Base-by-base conservation (phyloP, 1,139 yeast genomes). In the Sugiyamaella xylanicola region DNA sequence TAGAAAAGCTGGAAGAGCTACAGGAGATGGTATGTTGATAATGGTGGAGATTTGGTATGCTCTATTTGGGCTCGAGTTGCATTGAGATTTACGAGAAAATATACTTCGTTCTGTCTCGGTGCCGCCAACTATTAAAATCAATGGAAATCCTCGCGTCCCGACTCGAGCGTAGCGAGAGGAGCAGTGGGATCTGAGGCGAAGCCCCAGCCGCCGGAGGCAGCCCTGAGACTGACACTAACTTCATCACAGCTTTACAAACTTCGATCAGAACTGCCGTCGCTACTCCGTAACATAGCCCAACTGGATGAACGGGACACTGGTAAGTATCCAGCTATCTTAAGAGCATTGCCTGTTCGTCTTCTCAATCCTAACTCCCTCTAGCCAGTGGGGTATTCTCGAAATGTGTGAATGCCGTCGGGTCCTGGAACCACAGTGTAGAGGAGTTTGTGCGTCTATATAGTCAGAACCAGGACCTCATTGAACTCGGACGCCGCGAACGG, bases 361-460 rank as follows among this genome's bases (percentile, higher is more conserved):
- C n/a, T n/a, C n/a, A n/a, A n/a, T 16, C n/a, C 51, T 48, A 48
- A 48, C 53, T 19, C 20, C 21, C 17, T 22, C 17, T 46, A 55
- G 55, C 59, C 9, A 19, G 48, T 27, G 54, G 44, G 15, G 25
- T 47, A 2, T 55, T 55, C 39, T 13, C 43, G 8, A 47, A 48
- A 41, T 36, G 48, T 27, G 55, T 55, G 27, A 51, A 50, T 47
- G 50, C 48, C 37, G 47, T 44, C 36, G 16, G 55, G n/a, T 17
- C 42, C 29, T 4, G 98, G 97, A 64, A 91, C 72, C 48, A 92
- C 84, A 82, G 92, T 77, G 64, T 88, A 93, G 64, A 93, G 75
- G 48, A 92, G 82, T 55, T 54, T 49, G 21, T 49, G 48, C 46
- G 43, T 13, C 36, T 46, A n/a, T 55, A 51, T 35, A 42, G 25